Evolutionary conservation across 139 green algal species (phyloP).

Genomic region (Closterium sp.): DNA sequence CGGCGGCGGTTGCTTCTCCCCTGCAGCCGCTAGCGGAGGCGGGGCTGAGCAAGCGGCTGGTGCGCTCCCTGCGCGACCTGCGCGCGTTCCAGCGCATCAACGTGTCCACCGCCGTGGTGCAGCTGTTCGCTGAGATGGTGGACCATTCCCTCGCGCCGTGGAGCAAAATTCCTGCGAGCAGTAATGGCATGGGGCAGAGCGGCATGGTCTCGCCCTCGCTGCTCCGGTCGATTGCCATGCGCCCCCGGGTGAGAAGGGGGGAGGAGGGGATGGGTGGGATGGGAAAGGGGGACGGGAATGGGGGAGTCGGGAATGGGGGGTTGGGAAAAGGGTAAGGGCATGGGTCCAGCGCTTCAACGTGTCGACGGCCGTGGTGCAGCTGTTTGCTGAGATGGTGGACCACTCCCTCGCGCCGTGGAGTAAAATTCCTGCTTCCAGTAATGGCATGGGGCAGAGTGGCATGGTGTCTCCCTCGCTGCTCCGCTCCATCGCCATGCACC

Average conservation of each 20-base stretch:
- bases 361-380: not conserved
- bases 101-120: not conserved
- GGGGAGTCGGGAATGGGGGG: not conserved
- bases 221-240: not conserved
- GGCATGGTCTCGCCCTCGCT: not conserved
- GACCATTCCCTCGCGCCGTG: not conserved
- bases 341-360: not conserved
- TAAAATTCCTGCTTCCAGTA: not conserved
- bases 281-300: not conserved
- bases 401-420: not conserved
- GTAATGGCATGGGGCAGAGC: not conserved
- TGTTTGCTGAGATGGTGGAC: not conserved
- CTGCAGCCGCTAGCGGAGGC: not conserved
- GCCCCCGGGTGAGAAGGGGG: not conserved
- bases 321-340: not conserved
- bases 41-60: not conserved
- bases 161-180: not conserved
- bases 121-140: not conserved
- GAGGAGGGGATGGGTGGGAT: no score
- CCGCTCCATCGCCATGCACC: no score
- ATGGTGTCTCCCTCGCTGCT: not conserved
- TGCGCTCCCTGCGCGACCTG: not conserved
- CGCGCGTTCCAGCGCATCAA: not conserved
- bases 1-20: no score
- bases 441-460: not conserved